These are phyloP conservation scores for Candida berthetii DNA, from an alignment of 805 yeast genomes.

Conservation along the genomic window DNA sequence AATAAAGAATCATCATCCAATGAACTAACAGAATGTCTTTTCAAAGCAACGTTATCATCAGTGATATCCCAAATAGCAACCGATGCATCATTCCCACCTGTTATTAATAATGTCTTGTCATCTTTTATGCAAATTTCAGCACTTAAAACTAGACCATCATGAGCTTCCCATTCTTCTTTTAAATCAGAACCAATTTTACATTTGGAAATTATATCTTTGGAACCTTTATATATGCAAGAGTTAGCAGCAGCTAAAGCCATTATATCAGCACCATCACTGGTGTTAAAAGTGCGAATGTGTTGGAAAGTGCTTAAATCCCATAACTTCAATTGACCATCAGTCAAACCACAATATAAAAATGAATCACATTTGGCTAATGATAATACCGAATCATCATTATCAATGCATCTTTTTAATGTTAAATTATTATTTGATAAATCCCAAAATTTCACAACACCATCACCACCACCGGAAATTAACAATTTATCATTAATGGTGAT, in stretches of 20 bases:
- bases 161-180: slow-evolving; percentile 42
- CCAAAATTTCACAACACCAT: slow-evolving; percentile 86
- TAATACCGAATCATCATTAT: slow-evolving; percentile 64
- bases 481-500: slow-evolving; percentile 32
- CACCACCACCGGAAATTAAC: slow-evolving; percentile 80
- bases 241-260: slow-evolving; percentile 51
- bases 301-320: slow-evolving; percentile 88
- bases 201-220: slow-evolving; percentile 42
- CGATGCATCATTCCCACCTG: slow-evolving; percentile 68
- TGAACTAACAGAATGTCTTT: slow-evolving; percentile 14
- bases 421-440: slow-evolving; percentile 25
- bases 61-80: slow-evolving; percentile 67
- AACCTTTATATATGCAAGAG: slow-evolving; percentile 54
- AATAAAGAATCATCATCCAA: slow-evolving; percentile 59
- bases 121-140: slow-evolving; percentile 39
- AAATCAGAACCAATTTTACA: slow-evolving; percentile 44
- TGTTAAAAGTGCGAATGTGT: slow-evolving; percentile 38
- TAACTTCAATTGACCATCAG: slow-evolving; percentile 67
- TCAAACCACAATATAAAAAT: slow-evolving; percentile 77
- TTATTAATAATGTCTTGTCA: slow-evolving; percentile 40
- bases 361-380: slow-evolving; percentile 61
- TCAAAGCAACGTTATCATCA: slow-evolving; percentile 5
- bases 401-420: slow-evolving; percentile 32
- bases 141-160: slow-evolving; percentile 52
- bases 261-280: slow-evolving; percentile 39